Base-by-base conservation (phyloP, 371 early-diverging fungal species). In the Syncephalastrum monosporum region DNA sequence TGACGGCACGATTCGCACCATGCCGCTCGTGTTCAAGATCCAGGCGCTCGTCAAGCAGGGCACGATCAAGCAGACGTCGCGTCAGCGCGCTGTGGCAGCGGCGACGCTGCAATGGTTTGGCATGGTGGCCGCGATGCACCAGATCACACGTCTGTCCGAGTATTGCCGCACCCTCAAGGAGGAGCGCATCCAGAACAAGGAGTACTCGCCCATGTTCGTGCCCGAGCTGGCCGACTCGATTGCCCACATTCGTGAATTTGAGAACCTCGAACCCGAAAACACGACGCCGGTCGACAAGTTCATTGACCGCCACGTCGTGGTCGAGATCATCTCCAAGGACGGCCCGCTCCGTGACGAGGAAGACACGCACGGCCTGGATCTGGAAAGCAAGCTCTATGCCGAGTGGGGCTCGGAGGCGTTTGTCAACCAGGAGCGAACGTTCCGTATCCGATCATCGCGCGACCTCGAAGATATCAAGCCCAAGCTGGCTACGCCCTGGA, bases 21-120 rank as follows among this genome's bases (percentile, higher is more conserved):
- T 87, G 0, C 89, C 89, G 2, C 64, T 92, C 5, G 53, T 90
- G 0, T 88, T 89, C 64, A 75, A 82, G 41, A 57, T 87, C 21
- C 86, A 86, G 46, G 55, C 53, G 10, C 72, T 69, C 55, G 74
- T 70, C 1, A 70, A 71, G 38, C 59, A 74, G 15, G 71, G 65
- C 0, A 42, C 47, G 0, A 65, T 77, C 25, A 55, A 69, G 10
- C 42, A 66, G 13, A 66, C 82, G 38, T 61, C 80, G 4, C 77
- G 79, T 3, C 81, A 83, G 60, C 72, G 86, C 12, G 84, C 88
- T 4, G 42, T 83, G 0, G 85, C 81, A 5, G 84, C 82, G 6
- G 65, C 82, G 15, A 77, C 82, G 7, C 65, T 85, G 2, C 80
- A 82, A 53, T 82, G 78, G 69, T 60, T 87, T n/a, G 53, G 49